Percentiles rank a stretch among this genome's conserved stretches.
These are phyloP conservation scores for Protomyces inouyei DNA, from an alignment of 1,139 yeast species.

Conservation along the genomic window DNA sequence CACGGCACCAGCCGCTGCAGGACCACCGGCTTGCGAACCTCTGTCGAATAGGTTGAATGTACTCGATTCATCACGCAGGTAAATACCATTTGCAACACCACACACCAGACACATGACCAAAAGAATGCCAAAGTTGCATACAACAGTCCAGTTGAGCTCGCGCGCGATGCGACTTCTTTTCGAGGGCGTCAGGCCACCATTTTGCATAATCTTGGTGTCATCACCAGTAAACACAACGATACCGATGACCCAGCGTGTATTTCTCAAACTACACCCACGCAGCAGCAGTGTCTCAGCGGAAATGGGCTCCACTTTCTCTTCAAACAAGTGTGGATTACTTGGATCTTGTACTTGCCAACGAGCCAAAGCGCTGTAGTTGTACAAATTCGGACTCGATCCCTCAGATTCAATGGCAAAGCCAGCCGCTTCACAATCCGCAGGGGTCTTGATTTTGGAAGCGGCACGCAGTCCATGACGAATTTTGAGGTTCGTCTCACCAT, in stretches of 20 bases:
- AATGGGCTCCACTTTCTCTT: slow-evolving; percentile 56
- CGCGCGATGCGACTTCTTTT: slow-evolving; percentile 77
- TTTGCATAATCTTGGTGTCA: slow-evolving; percentile 88
- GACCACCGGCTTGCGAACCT: slow-evolving; percentile 56
- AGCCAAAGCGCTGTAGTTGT: slow-evolving; percentile 80
- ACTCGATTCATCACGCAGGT: slow-evolving; percentile 49
- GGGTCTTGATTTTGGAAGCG: slow-evolving; percentile 59
- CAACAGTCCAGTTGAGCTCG: slow-evolving; percentile 65
- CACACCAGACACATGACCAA: slow-evolving; percentile 76
- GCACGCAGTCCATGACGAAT: slow-evolving; percentile 68
- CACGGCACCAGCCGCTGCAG: slow-evolving; percentile 75
- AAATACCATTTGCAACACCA: slow-evolving; percentile 76
- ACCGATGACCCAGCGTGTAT: slow-evolving; percentile 92
- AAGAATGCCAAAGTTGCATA: slow-evolving; percentile 68
- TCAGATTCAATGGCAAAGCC: slow-evolving; percentile 86
- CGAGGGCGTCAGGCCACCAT: slow-evolving; percentile 89
- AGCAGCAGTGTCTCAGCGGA: slow-evolving; percentile 72
- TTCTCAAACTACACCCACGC: slow-evolving; percentile 87
- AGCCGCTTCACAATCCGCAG: slow-evolving; percentile 67
- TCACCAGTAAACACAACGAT: slow-evolving; percentile 82
- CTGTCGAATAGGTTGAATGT: slow-evolving; percentile 71
- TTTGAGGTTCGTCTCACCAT: slow-evolving; percentile 93
- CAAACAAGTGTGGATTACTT: slow-evolving; percentile 31
- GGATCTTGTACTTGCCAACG: slow-evolving; percentile 47
- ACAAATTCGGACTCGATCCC: slow-evolving; percentile 78